These are phyloP conservation scores for Thuidium tamariscinum DNA, from an alignment of 225 moss, liverwort and hornwort species.

Conservation along the genomic window DNA sequence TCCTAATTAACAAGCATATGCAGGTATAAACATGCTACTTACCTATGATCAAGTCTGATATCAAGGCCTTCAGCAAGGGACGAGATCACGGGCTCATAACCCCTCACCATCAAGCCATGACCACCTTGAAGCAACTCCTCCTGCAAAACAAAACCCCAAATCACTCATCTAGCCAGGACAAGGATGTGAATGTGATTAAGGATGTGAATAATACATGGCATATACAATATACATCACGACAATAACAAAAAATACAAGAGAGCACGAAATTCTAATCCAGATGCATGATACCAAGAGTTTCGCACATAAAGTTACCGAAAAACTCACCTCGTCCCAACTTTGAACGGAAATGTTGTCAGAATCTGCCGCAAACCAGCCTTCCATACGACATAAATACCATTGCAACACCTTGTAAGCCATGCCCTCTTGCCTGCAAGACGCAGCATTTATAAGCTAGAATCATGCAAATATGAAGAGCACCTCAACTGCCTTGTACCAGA, in stretches of 20 bases:
- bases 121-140: constrained; percentile 96
- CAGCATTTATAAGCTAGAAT: not conserved
- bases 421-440: constrained; percentile 69
- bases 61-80: constrained; percentile 85
- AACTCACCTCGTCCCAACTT: constrained; percentile 95
- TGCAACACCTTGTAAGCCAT: constrained; percentile 87
- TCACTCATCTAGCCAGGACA: not conserved
- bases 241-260: not conserved
- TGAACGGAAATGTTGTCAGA: constrained; percentile 88
- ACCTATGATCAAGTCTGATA: constrained; percentile 73
- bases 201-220: not conserved
- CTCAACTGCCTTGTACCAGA: not conserved
- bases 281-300: not conserved
- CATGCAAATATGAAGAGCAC: not conserved
- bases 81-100: constrained; percentile 76
- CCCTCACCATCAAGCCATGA: constrained; percentile 92
- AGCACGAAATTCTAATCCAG: not conserved
- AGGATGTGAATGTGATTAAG: not conserved
- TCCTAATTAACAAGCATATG: not conserved
- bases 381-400: constrained; percentile 98
- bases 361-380: constrained; percentile 99
- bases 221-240: not conserved
- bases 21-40: not conserved
- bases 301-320: not conserved
- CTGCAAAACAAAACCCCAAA: constrained; percentile 17